Conservation (phyloP, 257 asterid genomes). For the Solanum virginianum region DNA sequence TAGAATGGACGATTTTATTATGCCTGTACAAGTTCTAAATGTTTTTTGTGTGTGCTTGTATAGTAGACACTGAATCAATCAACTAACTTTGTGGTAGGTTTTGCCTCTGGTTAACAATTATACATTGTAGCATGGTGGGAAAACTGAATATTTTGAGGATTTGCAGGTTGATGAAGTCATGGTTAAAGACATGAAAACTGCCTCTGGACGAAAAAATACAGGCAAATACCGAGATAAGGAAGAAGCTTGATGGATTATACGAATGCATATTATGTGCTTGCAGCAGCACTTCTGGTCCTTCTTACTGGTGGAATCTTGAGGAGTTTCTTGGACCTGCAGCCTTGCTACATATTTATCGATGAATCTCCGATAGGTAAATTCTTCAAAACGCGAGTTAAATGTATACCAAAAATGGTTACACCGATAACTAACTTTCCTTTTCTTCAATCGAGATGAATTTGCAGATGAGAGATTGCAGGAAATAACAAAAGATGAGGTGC, state of each 20-base stretch:
- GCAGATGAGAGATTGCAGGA: constrained; percentile 49
- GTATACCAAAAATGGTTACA: neutral
- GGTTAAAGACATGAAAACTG: constrained; percentile 58
- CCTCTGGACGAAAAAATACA: constrained; percentile 29
- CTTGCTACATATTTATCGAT: constrained; percentile 48
- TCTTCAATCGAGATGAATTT: constrained; percentile 49
- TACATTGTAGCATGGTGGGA: neutral
- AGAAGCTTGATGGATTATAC: constrained; percentile 53
- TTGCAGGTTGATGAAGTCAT: constrained; percentile 57
- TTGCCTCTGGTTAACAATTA: neutral
- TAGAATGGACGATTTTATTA: neutral
- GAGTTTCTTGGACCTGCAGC: constrained; percentile 62
- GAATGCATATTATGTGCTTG: constrained; percentile 84
- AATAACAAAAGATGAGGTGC: constrained; percentile 30
- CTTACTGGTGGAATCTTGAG: constrained; percentile 89
- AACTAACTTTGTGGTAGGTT: neutral
- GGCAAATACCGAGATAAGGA: constrained; percentile 41
- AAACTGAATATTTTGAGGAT: neutral
- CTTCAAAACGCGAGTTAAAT: neutral
- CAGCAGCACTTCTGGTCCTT: constrained; percentile 62
- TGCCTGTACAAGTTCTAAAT: neutral
- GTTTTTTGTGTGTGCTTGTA: neutral
- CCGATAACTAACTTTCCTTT: neutral
- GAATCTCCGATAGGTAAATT: constrained; percentile 52
- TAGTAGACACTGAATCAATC: neutral